Base-by-base conservation (phyloP, 1,284 basidiomycete genomes). In the Rhodotorula sp. region DNA sequence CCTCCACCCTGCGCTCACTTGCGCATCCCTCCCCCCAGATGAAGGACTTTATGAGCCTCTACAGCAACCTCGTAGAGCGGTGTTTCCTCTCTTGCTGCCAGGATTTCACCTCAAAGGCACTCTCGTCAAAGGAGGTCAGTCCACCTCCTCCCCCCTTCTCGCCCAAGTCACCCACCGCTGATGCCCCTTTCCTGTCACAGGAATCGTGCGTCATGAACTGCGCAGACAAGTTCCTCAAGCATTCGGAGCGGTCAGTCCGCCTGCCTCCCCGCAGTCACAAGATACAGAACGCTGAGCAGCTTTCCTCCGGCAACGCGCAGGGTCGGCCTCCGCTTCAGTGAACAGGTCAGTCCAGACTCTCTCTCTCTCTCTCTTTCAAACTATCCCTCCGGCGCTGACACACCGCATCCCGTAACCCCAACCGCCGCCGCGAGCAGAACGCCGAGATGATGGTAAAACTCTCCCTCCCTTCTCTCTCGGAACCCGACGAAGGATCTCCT, bases 31-130 rank as follows among this genome's bases (percentile, higher is more conserved):
- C 48, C n/a, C 20, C 29, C 3, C 82, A 98, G 92, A 96, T 98
- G 94, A 91, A 95, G 85, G 95, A 98, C 84, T 98, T 99, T 79
- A 86, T 98, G 85, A 86, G 86, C 79, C 89, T 98, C 81, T 98
- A 98, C 84, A 92, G 93, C n/a, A 90, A 89, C 78, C 86, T 99
- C 66, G 94, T 96, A 55, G 95, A 98, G 81, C 87, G 91, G 76
- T 99, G 95, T 82, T 99, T 99, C 85, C 93, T 86, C 75, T 85
- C 91, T 44, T 99, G 95, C 82, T 91, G 90, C 79, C 93, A 96
- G 80, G 95, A 99, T 81, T 98, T 99, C 79, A 98, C 95, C 44
- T 91, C 89, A 84, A 96, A 95, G 82, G 87, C 94, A 0, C 84
- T 98, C 70, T 92, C 90, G 29, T 87, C 88, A 65, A 98, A 97